These are phyloP conservation scores for Craspedostauros australis DNA, from an alignment of 108 stramenopile species.

Conservation along the genomic window DNA sequence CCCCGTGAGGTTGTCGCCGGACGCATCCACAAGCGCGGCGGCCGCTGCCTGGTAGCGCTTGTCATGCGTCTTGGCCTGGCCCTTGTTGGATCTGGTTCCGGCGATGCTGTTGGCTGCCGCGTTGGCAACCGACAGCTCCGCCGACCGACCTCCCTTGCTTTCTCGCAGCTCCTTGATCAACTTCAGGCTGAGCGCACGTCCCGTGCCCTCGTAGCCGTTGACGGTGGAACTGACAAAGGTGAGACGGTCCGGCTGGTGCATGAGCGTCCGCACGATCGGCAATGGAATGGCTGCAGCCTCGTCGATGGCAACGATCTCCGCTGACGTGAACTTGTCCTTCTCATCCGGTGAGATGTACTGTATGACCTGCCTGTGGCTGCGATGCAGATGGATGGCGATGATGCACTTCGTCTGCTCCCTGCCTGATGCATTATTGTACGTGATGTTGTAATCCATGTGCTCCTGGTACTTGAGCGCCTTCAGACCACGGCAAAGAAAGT, in stretches of 20 bases:
- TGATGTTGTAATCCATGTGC: slow-evolving; percentile 91
- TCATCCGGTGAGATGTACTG: slow-evolving; percentile 87
- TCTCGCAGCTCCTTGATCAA: slow-evolving; percentile 94
- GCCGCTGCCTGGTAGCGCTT: slow-evolving; percentile 82
- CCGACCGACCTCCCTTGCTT: slow-evolving; percentile 42
- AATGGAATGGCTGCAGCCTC: slow-evolving; percentile 99
- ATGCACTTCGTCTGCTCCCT: slow-evolving; percentile 84
- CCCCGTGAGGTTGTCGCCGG: slow-evolving; percentile 27
- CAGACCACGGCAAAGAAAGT: slow-evolving; percentile 91
- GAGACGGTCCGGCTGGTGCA: slow-evolving; percentile 69
- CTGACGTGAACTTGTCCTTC: slow-evolving; percentile 85
- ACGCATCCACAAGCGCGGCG: slow-evolving; percentile 42
- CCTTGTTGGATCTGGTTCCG: slow-evolving; percentile 71
- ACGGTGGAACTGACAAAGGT: slow-evolving; percentile 96
- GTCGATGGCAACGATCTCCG: slow-evolving; percentile 96
- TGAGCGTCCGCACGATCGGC: slow-evolving; percentile 84
- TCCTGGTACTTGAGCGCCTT: slow-evolving; percentile 95
- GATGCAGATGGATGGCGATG: slow-evolving; percentile 80
- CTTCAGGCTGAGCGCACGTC: slow-evolving; percentile 94
- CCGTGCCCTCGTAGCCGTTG: slow-evolving; percentile 99
- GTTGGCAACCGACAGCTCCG: slow-evolving; percentile 42
- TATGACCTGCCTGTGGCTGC: slow-evolving; percentile 87
- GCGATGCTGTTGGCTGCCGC: slow-evolving; percentile 64
- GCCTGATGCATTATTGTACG: slow-evolving; percentile 69
- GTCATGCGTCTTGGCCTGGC: slow-evolving; percentile 89